These are phyloP conservation scores for Endocalyx cinctus DNA, from an alignment of 2,329 filamentous ascomycete species.

Conservation along the genomic window DNA sequence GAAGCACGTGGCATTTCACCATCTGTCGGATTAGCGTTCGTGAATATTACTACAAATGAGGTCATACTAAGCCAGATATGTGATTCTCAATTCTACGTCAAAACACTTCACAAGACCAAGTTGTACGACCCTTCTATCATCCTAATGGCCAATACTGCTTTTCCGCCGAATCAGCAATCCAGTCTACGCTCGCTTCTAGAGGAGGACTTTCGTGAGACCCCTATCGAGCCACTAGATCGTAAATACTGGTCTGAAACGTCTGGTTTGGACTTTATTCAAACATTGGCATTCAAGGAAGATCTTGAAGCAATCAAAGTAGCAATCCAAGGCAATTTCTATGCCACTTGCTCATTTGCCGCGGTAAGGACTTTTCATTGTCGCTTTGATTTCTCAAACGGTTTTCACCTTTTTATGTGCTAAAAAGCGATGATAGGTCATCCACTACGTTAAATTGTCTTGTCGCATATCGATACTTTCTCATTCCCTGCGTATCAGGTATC, in stretches of 20 bases:
- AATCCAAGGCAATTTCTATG: constrained; percentile 78
- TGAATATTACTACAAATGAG: constrained; percentile 82
- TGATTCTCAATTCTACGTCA: constrained; percentile 87
- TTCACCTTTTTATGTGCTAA: constrained; percentile 11
- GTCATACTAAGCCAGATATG: constrained; percentile 84
- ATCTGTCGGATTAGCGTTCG: constrained; percentile 77
- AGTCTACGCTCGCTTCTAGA: constrained; percentile 71
- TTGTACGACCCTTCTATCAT: constrained; percentile 78
- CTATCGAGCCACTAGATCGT: constrained; percentile 64
- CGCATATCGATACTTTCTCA: constrained; percentile 67
- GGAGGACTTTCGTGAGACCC: constrained; percentile 62
- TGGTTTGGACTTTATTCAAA: constrained; percentile 73
- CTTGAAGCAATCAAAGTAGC: constrained; percentile 76
- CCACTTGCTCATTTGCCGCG: constrained; percentile 79
- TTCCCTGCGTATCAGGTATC: constrained; percentile 80
- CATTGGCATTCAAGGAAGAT: constrained; percentile 75
- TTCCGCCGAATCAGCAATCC: constrained; percentile 60
- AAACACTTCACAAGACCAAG: constrained; percentile 79
- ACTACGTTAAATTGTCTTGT: constrained; percentile 71
- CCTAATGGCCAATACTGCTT: constrained; percentile 69
- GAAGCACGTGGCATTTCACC: constrained; percentile 85
- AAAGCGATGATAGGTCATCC: constrained; percentile 68
- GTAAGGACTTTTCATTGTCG: constrained; percentile 48
- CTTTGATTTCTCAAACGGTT: background rate
- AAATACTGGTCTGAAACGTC: constrained; percentile 77